phyloP scores from a whole-genome alignment of 495 filamentous ascomycete species.

The Xylaria castorea region DNA sequence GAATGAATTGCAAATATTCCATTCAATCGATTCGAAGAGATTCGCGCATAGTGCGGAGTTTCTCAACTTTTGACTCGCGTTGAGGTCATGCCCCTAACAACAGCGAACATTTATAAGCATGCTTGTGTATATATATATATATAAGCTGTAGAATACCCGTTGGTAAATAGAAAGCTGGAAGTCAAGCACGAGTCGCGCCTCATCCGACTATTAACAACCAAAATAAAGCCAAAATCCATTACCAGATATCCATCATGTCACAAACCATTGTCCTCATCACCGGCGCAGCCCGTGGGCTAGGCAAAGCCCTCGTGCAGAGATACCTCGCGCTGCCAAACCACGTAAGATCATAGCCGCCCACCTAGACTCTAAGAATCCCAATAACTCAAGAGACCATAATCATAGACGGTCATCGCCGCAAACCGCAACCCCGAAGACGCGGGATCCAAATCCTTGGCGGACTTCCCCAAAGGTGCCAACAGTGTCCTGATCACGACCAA shows the following conservation, averaged over 20 bases:
- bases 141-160: neutral
- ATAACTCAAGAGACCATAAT: neutral
- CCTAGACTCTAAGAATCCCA: neutral
- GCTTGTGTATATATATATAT: neutral
- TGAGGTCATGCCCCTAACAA: neutral
- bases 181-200: neutral
- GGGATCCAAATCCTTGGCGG: slow-evolving; percentile 28
- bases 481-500: slow-evolving; percentile 33
- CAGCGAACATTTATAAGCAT: neutral
- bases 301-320: slow-evolving; percentile 35
- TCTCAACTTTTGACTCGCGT: neutral
- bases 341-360: neutral
- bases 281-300: slow-evolving; percentile 43
- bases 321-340: slow-evolving; percentile 42
- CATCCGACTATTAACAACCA: neutral
- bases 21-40: neutral
- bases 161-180: neutral
- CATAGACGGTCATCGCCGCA: slow-evolving; percentile 42
- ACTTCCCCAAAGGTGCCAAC: slow-evolving; percentile 31
- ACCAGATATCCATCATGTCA: slow-evolving; percentile 29
- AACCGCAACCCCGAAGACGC: slow-evolving; percentile 40
- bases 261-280: slow-evolving; percentile 42
- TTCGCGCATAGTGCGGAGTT: neutral
- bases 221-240: neutral
- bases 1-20: neutral